phyloP scores from a whole-genome alignment of 169 alveolate genomes.

The Cryptosporidium parvum region DNA sequence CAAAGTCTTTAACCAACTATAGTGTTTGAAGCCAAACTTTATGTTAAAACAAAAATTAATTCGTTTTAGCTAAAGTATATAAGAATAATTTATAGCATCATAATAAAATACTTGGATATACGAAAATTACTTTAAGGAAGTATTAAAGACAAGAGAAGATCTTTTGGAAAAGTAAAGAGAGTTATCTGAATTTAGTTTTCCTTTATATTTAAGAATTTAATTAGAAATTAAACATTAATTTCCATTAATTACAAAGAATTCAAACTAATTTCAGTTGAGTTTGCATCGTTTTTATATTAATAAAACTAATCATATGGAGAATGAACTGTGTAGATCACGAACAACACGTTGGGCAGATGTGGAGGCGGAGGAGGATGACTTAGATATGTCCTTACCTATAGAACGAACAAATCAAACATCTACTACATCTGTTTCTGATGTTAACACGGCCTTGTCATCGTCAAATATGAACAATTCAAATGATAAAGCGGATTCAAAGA shows the following conservation, averaged over 20 bases:
- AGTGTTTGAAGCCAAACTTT: neutral
- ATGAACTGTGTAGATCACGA: slow-evolving; percentile 68
- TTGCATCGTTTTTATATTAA: neutral
- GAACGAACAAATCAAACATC: neutral
- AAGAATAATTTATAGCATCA: neutral
- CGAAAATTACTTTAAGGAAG: too few relatives aligned
- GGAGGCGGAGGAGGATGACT: slow-evolving; percentile 73
- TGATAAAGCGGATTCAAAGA: neutral
- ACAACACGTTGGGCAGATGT: slow-evolving; percentile 77
- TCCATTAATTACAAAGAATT: neutral
- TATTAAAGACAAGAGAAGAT: neutral
- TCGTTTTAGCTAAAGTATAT: neutral
- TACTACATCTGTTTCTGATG: neutral
- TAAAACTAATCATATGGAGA: slow-evolving; percentile 42
- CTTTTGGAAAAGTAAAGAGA: neutral
- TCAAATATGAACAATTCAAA: neutral
- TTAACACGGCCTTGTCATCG: neutral
- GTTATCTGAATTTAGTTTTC: neutral
- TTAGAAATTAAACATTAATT: neutral
- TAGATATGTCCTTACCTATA: slow-evolving; percentile 63
- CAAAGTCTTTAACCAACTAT: neutral
- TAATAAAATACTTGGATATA: neutral
- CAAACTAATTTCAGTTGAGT: neutral
- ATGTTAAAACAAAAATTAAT: neutral
- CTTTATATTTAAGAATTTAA: neutral